A percentile compares a stretch with the other conserved stretches of the same genome.
Conservation (phyloP, 225 moss, liverwort and hornwort species). For the Pleurozium schreberi region DNA sequence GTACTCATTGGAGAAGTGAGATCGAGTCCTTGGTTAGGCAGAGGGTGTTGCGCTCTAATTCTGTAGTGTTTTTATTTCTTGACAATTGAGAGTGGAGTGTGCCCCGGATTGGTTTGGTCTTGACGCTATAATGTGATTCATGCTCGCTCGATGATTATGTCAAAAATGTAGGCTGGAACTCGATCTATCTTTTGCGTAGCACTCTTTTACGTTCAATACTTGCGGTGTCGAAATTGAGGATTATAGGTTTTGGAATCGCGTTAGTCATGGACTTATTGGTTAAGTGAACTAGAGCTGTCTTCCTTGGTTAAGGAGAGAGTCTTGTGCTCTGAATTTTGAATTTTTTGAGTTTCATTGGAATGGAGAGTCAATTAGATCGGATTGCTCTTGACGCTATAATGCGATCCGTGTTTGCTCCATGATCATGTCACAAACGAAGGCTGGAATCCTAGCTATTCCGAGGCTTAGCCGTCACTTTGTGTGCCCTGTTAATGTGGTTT, state of each 20-base stretch:
- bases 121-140: not conserved
- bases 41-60: not conserved
- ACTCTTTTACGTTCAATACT: not conserved
- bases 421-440: too few relatives aligned
- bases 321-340: not conserved
- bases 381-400: not conserved
- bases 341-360: not conserved
- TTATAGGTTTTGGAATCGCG: not conserved
- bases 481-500: not conserved
- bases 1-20: not conserved
- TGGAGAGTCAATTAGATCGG: not conserved
- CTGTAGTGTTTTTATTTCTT: not conserved
- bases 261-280: too few relatives aligned
- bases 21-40: not conserved
- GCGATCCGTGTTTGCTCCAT: not conserved
- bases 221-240: not conserved
- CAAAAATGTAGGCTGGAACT: not conserved
- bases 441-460: not conserved
- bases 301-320: not conserved
- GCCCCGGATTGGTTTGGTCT: not conserved
- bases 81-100: not conserved
- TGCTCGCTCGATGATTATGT: not conserved
- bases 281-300: not conserved
- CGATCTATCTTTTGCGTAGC: too few relatives aligned
- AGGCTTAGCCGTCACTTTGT: not conserved